Conservation (phyloP, 441 rosid genomes). For the Francoa sonchifolia region DNA sequence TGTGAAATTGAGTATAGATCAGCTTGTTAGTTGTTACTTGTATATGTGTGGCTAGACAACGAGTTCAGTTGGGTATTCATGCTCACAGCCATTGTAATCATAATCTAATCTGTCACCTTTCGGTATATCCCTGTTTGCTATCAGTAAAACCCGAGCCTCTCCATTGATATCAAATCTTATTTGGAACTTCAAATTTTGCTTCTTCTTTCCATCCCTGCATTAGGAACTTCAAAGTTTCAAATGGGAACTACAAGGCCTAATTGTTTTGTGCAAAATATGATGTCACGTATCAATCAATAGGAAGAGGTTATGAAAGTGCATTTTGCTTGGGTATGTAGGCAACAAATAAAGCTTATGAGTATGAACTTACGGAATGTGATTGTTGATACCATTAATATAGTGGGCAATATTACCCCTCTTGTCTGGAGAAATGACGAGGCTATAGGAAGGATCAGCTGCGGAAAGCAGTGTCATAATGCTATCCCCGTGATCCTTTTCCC, state of each 20-base stretch:
- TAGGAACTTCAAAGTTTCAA: too few relatives aligned
- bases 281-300: too few relatives aligned
- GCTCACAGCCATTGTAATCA: constrained; percentile 81
- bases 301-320: too few relatives aligned
- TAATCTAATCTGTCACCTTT: constrained; percentile 65
- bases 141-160: constrained; percentile 45
- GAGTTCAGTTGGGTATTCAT: constrained; percentile 83
- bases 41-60: constrained; percentile 53
- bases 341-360: not conserved
- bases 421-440: constrained; percentile 60
- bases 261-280: not conserved
- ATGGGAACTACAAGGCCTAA: too few relatives aligned
- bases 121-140: constrained; percentile 46
- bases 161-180: constrained; percentile 47
- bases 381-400: constrained; percentile 58
- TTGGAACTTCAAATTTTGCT: constrained; percentile 56
- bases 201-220: constrained; percentile 56
- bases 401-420: constrained; percentile 46
- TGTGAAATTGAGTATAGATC: too few relatives aligned
- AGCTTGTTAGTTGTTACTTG: too few relatives aligned
- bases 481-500: constrained; percentile 54
- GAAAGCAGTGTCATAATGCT: constrained; percentile 61
- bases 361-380: constrained; percentile 45
- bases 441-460: constrained; percentile 29
- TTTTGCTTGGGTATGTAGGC: too few relatives aligned